Conservation (phyloP, 805 yeast genomes). For the Spathaspora boniae region DNA sequence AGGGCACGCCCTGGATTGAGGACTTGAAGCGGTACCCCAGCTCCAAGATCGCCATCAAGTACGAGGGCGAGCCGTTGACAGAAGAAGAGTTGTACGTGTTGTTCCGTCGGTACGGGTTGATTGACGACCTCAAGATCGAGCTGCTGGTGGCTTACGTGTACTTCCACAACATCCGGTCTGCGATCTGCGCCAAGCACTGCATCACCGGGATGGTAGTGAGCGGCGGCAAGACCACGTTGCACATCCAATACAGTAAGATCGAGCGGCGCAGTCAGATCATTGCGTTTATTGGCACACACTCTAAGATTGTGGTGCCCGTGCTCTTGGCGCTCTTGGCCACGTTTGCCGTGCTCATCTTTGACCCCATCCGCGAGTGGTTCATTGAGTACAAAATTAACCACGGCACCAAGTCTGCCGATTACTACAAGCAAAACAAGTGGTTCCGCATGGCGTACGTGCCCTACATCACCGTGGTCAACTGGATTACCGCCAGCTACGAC, state of each 20-base stretch:
- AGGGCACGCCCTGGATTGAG: slow-evolving; percentile 95
- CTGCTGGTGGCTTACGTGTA: slow-evolving; percentile 45
- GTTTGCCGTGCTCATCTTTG: slow-evolving; percentile 80
- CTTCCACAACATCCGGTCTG: slow-evolving; percentile 58
- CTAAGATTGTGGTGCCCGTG: slow-evolving; percentile 78
- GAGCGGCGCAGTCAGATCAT: slow-evolving; percentile 49
- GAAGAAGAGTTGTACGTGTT: slow-evolving; percentile 80
- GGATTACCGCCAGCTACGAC: slow-evolving; percentile 32
- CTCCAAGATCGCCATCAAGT: slow-evolving; percentile 56
- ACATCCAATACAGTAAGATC: slow-evolving; percentile 67
- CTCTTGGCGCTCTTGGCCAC: slow-evolving; percentile 77
- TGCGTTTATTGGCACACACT: slow-evolving; percentile 66
- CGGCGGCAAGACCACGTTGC: slow-evolving; percentile 53
- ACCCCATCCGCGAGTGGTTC: slow-evolving; percentile 84
- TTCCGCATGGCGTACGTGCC: slow-evolving; percentile 27
- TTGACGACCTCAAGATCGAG: slow-evolving; percentile 57
- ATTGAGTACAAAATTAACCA: slow-evolving; percentile 70
- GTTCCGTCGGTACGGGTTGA: slow-evolving; percentile 84
- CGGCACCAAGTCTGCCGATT: slow-evolving; percentile 50
- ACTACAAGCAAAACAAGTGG: slow-evolving; percentile 35
- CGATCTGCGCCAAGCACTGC: slow-evolving; percentile 88
- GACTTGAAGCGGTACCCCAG: slow-evolving; percentile 81
- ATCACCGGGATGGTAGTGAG: slow-evolving; percentile 71
- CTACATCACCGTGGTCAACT: slow-evolving; percentile 18
- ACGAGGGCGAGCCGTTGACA: slow-evolving; percentile 66